Percentiles rank a stretch among this genome's conserved stretches.
Conservation (phyloP, 2,329 filamentous ascomycete genomes). For the Fusarium sp. region DNA sequence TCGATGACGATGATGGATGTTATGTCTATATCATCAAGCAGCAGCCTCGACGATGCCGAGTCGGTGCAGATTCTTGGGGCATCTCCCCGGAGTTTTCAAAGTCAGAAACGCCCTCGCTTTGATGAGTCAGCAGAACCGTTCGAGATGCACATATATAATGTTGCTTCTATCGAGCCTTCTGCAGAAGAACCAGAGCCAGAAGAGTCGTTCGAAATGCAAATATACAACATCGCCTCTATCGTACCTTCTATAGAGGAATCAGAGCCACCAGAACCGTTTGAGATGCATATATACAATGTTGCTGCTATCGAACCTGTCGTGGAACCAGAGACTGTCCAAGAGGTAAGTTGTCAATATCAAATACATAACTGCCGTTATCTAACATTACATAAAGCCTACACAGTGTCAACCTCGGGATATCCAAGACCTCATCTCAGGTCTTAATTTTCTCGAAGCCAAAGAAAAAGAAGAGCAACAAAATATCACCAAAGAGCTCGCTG, state of each 20-base stretch:
- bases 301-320: neutral
- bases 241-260: neutral
- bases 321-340: fast-evolving
- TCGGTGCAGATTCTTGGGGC: neutral
- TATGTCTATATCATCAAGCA: neutral
- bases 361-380: neutral
- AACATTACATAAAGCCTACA: neutral
- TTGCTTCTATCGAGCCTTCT: neutral
- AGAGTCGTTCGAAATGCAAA: neutral
- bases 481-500: neutral
- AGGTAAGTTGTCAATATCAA: neutral
- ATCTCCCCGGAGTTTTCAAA: neutral
- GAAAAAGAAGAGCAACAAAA: neutral
- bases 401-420: neutral
- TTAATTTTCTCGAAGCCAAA: neutral
- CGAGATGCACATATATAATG: neutral
- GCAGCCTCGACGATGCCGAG: neutral
- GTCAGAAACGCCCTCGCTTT: neutral
- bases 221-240: neutral
- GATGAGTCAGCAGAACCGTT: neutral
- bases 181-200: neutral
- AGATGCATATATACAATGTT: neutral
- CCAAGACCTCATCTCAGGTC: neutral
- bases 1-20: neutral
- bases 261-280: neutral